Conservation (phyloP, 257 asterid genomes). For the Fraxinus cuspidata region DNA sequence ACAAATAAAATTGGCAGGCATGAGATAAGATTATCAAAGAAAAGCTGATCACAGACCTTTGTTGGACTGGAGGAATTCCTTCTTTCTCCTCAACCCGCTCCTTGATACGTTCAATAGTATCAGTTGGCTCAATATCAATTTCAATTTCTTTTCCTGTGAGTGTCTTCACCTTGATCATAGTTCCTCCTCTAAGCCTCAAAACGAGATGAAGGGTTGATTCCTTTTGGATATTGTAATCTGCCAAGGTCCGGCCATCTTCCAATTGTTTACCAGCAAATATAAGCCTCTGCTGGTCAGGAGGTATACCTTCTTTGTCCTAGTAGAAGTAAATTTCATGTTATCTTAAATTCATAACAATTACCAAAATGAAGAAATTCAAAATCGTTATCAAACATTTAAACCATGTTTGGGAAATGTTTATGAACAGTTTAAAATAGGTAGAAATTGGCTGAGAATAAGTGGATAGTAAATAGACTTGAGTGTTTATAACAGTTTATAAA, state of each 20-base stretch:
- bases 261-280: slow-evolving; percentile 73
- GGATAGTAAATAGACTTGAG: not conserved
- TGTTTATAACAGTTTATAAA: too few relatives aligned
- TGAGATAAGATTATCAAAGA: not conserved
- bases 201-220: slow-evolving; percentile 70
- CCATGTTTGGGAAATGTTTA: too few relatives aligned
- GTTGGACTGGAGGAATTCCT: slow-evolving; percentile 76
- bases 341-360: not conserved
- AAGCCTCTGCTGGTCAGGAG: slow-evolving; percentile 75
- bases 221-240: slow-evolving; percentile 67
- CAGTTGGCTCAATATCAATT: slow-evolving; percentile 70
- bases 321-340: slow-evolving; percentile 17
- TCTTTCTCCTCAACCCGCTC: slow-evolving; percentile 81
- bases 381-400: not conserved
- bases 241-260: slow-evolving; percentile 75
- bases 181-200: slow-evolving; percentile 72
- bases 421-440: not conserved
- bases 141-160: slow-evolving; percentile 72
- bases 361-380: not conserved
- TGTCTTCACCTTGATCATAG: slow-evolving; percentile 77
- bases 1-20: not conserved
- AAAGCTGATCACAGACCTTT: slow-evolving; percentile 45
- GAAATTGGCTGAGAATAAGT: not conserved
- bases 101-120: slow-evolving; percentile 69
- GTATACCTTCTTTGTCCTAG: slow-evolving; percentile 89